These are phyloP conservation scores for Zhuliangozyma blackwelliae DNA, from an alignment of 1,139 yeast genomes.

Conservation along the genomic window DNA sequence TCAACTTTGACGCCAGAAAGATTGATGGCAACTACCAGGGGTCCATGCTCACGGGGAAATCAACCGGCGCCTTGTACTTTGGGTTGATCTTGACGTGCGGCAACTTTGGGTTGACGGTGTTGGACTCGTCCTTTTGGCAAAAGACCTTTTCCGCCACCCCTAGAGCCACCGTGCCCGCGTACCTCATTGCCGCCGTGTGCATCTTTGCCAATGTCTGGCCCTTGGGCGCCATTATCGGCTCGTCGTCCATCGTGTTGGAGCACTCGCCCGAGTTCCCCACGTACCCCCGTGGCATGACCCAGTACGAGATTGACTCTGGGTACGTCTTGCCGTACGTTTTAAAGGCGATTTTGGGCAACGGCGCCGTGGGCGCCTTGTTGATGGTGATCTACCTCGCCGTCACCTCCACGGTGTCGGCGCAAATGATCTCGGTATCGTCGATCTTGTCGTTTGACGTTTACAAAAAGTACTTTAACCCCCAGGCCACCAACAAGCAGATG, in stretches of 20 bases:
- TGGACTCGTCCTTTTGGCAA: conserved; percentile 26
- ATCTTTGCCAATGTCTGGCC: conserved; percentile 28
- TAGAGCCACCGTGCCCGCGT: conserved; percentile 30
- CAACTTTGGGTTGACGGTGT: conserved; percentile 23
- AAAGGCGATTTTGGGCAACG: conserved; percentile 19
- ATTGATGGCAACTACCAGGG: conserved; percentile 28
- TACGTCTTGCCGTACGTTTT: conserved; percentile 20
- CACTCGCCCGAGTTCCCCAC: conserved; percentile 18
- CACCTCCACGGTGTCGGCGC: conserved; percentile 25
- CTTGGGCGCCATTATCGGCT: conserved; percentile 20
- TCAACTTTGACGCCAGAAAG: conserved; percentile 12
- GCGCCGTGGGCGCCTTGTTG: conserved; percentile 21
- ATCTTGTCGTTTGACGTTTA: conserved; percentile 24
- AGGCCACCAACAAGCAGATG: conserved; percentile 19
- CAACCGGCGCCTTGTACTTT: conserved; percentile 22
- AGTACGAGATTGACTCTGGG: conserved; percentile 18
- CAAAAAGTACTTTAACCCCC: conserved; percentile 20
- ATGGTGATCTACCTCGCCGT: conserved; percentile 22
- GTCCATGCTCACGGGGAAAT: conserved; percentile 26
- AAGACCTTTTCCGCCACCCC: conserved; percentile 27
- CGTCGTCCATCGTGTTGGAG: conserved; percentile 19
- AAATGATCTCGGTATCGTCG: conserved; percentile 23
- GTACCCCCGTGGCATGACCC: conserved; percentile 21
- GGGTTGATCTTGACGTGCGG: conserved; percentile 22
- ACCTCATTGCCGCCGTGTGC: conserved; percentile 25